These are phyloP conservation scores for Pharus latifolius DNA, from an alignment of 176 grass and related monocot species.

Conservation along the genomic window DNA sequence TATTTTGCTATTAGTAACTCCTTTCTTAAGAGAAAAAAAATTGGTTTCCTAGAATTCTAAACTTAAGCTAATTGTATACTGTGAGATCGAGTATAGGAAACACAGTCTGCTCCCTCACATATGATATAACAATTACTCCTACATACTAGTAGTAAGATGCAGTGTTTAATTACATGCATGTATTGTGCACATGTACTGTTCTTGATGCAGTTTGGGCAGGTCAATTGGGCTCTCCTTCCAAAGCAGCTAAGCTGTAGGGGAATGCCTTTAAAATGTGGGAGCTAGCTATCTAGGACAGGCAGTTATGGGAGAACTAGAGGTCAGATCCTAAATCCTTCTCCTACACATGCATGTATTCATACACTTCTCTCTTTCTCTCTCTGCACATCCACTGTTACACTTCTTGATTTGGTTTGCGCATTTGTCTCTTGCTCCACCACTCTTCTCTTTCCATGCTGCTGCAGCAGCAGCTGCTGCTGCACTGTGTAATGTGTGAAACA, in stretches of 20 bases:
- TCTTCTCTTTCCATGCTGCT: constrained; percentile 23
- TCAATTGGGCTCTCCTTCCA: constrained; percentile 48
- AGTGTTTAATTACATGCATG: constrained; percentile 8
- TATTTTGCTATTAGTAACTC: not conserved
- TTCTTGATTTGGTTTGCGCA: constrained; percentile 14
- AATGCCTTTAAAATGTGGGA: constrained; percentile 22
- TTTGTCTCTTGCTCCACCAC: constrained; percentile 29
- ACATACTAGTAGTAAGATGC: too few species aligned
- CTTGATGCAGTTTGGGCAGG: constrained; percentile 36
- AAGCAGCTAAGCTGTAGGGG: constrained; percentile 16
- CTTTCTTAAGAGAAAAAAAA: not conserved
- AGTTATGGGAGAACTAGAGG: constrained; percentile 29
- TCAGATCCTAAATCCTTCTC: constrained; percentile 56
- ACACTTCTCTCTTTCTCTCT: not conserved
- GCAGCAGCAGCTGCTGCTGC: constrained; percentile 26
- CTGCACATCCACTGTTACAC: not conserved
- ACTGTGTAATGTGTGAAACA: constrained; percentile 1
- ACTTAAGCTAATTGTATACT: not conserved
- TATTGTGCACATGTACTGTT: constrained; percentile 38
- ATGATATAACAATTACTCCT: constrained; percentile 44
- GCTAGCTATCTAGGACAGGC: not conserved
- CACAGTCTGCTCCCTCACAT: constrained; percentile 33
- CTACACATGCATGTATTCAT: constrained; percentile 21
- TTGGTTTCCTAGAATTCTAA: not conserved
- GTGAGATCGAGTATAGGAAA: not conserved